Evolutionary conservation across 2,329 filamentous ascomycete genomes (phyloP), one percentile per base, ranked within the genome.

Genomic region (Alternaria sp.): DNA sequence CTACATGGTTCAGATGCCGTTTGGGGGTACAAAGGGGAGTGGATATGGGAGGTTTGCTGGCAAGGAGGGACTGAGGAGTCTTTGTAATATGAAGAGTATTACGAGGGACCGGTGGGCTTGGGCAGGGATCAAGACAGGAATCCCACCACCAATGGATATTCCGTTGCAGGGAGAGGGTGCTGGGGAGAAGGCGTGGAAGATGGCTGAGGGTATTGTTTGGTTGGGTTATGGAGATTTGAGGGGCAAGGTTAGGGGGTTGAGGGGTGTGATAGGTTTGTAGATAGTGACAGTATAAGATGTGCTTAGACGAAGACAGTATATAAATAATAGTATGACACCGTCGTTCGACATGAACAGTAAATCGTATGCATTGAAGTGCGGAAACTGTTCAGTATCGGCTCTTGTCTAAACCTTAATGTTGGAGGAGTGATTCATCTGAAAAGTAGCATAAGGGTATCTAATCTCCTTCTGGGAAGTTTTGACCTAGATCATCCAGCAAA

Each of bases 1-100:
- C 78, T 99, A 99, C 75, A 93, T 94, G 53, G 94, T 96, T 7
- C 93, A 97, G 79, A 81, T 99, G 39, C 95, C 95, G 0, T 99
- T 99, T 79, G 95, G 95, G 38, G 95, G 94, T 54, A 88, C 92
- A n/a, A 88, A 87, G 59, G 94, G 93, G 1, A 96, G 91, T 24
- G 95, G 83, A 0, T 98, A 98, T 77, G 95, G 95, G 1, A 86
- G 94, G 3, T 99, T 99, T 79, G 94, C 93, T 0, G 95, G 93
- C 24, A 89, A 91, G 66, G 95, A 99, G 77, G 95, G 95, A 0
- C 80, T 99, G 22, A 85, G 92, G 36, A 89, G 89, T 4, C 75
- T 99, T 55, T 97, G 93, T 78, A 97, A 98, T 79, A 78, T 89
- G 65, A 99, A 99, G 83, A 88, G 90, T 57, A 83, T 99, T 32